Base-by-base conservation (phyloP, 768 basidiomycete genomes). In the Mycena metata region DNA sequence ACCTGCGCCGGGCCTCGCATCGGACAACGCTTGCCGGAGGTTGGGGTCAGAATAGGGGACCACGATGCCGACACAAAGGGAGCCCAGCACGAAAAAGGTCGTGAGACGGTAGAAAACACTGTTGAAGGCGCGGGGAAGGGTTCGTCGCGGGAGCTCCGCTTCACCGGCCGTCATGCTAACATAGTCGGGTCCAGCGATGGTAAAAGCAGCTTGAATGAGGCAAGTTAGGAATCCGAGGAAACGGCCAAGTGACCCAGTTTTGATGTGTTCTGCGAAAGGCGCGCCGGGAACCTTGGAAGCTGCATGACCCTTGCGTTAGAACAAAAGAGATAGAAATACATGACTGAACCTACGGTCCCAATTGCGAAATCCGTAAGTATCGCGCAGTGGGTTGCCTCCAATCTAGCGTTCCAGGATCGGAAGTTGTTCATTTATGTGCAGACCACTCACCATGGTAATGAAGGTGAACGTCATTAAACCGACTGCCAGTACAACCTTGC, bases 101-200 rank as follows among this genome's bases (percentile, higher is more conserved):
- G 92, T 80, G 65, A 97, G 86, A 64, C 95, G 91, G 79, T 88
- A 91, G 78, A 94, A 90, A 50, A 95, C 93, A n/a, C 89, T 82
- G 47, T 85, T 86, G 75, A 93, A 91, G 13, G 93, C 93, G 71
- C 81, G 85, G 46, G 91, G 88, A 72, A 96, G 87, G 70, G 88
- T 91, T 33, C 83, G 84, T 36, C 93, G 86, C 0, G 95, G 94
- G 67, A 86, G 84, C 67, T 85, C 79, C 1, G 91, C 89, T 79
- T 96, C 94, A 3, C 90, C 91, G 24, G 92, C 93, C 3, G 91
- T 84, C 78, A 87, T 85, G 35, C 85, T 75, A 8, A 87, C 83
- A 62, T 86, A 86, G 63, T 87, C 86, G 3, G 86, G 86, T 10
- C 85, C 89, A 65, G 87, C 87, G 67, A 87, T 89, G 3, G 88